A percentile compares a stretch with the other conserved stretches of the same genome.
Evolutionary conservation across 2,329 filamentous ascomycete genomes (phyloP).

Genomic region (Apiospora saccharicola): DNA sequence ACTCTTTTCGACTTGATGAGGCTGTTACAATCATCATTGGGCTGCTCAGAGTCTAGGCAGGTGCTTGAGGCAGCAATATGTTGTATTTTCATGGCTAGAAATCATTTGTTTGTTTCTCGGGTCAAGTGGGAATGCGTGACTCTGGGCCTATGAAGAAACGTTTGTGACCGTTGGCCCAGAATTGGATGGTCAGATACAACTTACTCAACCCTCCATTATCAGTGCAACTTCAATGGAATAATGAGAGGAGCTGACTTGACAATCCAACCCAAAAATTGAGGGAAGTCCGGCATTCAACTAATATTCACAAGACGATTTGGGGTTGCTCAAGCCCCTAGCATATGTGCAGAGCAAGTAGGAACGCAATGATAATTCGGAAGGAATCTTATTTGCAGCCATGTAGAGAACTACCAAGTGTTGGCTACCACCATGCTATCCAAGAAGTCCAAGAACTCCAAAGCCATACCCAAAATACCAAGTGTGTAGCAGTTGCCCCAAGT

Average conservation of each 20-base stretch:
- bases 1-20: not conserved
- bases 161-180: not conserved
- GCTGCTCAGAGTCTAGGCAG: not conserved
- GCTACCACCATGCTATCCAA: no score
- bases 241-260: not conserved
- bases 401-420: no score
- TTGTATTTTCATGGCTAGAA: not conserved
- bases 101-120: not conserved
- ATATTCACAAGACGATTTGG: no score
- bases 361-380: no score
- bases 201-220: not conserved
- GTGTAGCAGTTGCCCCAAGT: not conserved
- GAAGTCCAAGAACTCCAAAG: not conserved
- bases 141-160: not conserved
- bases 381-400: no score
- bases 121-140: not conserved
- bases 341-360: no score
- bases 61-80: not conserved
- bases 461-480: not conserved
- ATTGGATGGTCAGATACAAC: not conserved
- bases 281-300: no score
- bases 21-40: not conserved
- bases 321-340: no score
- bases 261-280: not conserved
- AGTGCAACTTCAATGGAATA: not conserved